Evolutionary conservation across 2,329 filamentous ascomycete genomes (phyloP), one percentile per base, ranked within the genome.

Genomic region (Dactylellina sp.): DNA sequence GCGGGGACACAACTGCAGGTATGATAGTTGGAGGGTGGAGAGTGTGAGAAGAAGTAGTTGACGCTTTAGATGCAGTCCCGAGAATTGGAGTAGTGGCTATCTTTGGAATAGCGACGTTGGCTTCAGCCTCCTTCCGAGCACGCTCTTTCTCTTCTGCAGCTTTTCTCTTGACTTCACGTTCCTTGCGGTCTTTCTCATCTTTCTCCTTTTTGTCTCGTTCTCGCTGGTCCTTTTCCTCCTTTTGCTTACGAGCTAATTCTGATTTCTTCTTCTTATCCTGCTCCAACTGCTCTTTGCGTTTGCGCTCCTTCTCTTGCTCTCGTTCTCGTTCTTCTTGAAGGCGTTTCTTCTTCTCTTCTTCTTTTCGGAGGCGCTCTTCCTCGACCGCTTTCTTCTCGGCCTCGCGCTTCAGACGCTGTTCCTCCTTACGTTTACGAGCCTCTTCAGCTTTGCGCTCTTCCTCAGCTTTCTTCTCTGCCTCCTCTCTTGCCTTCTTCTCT

Each of bases 381-480:
- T 98, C 95, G 76, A 92, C 92, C 25, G 91, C 91, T 81, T 91
- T 96, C 81, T 89, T 92, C 81, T 96, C 92, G 2, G 91, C 91
- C 79, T 99, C 95, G 79, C 90, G 92, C 83, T 96, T 96, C 83
- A 89, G 92, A 50, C 92, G 88, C 81, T 93, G 94, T 82, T 98
- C 94, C 79, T 99, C 95, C 46, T 89, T 89, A 82, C 89, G 95
- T 77, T 86, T 86, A 77, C 88, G 89, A 79, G 92, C 89, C 82
- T 98, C 93, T 79, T 96, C 92, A 18, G 87, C 84, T 78, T 89
- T 91, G 81, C 89, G 89, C 79, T 89, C 88, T 80, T 97, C 93
- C 2, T 89, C 88, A 53, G 88, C 91, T 77, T 89, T 87, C 47
- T 87, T 85, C 52, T 90, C 89, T 42, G 90, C 90, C 80, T 97